These are phyloP conservation scores for Aschersonia sp. DNA, from an alignment of 2,329 filamentous ascomycete genomes.

Conservation along the genomic window DNA sequence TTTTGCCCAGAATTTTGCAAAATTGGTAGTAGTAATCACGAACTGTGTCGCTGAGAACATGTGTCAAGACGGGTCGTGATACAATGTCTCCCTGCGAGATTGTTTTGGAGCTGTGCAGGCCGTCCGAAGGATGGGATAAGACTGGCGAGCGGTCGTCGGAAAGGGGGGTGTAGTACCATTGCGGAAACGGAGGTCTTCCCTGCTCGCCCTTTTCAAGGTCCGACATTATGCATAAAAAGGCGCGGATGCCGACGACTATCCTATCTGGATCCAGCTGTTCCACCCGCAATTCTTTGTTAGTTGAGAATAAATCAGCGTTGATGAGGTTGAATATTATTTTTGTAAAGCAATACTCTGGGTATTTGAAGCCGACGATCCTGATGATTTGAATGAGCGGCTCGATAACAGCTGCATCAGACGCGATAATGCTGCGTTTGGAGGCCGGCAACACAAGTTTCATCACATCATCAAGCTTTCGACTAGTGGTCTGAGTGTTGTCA, in stretches of 20 bases:
- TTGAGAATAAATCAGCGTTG: slow-evolving; percentile 76
- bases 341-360: slow-evolving; percentile 86
- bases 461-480: slow-evolving; percentile 79
- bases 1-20: slow-evolving; percentile 88
- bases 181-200: slow-evolving; percentile 70
- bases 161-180: slow-evolving; percentile 34
- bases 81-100: slow-evolving; percentile 44
- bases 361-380: slow-evolving; percentile 83
- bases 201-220: slow-evolving; percentile 78
- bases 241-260: slow-evolving; percentile 92
- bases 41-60: slow-evolving; percentile 57
- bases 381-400: slow-evolving; percentile 90
- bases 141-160: slow-evolving; percentile 35
- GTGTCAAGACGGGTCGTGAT: slow-evolving; percentile 48
- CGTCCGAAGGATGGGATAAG: slow-evolving; percentile 21
- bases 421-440: slow-evolving; percentile 66
- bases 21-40: slow-evolving; percentile 82
- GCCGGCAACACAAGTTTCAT: slow-evolving; percentile 70
- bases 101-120: slow-evolving; percentile 11
- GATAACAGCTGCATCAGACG: slow-evolving; percentile 68
- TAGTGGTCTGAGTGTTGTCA: slow-evolving; percentile 52
- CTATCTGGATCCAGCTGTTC: slow-evolving; percentile 91
- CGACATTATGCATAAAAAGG: slow-evolving; percentile 84
- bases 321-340: slow-evolving; percentile 90
- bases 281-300: slow-evolving; percentile 63